Evolutionary conservation across 805 yeast genomes (phyloP), one percentile per base, ranked within the genome.

Genomic region (Saccharomycopsis sp.): DNA sequence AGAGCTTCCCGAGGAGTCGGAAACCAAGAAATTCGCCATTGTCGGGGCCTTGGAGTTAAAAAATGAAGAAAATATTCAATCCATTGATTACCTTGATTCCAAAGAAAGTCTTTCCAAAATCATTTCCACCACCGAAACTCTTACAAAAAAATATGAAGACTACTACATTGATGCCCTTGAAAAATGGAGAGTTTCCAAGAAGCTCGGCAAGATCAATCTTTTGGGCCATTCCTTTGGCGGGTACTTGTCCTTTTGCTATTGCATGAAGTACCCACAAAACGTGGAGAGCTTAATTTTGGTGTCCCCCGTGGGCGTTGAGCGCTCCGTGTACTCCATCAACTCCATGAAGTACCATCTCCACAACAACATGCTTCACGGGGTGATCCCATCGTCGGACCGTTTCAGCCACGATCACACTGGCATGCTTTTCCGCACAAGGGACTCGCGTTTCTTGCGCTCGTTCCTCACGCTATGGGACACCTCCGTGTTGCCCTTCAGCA

Each of bases 161-260:
- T 71, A 75, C 49, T 81, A 79, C 48, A 54, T 71, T 5, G 71
- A 68, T 7, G 71, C 78, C 2, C 56, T 84, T 5, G 89, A 83
- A 38, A 55, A 59, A 5, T 83, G 94, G 92, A 62, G 92, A 50
- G 44, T 42, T 5, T 59, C 52, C 6, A 61, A 69, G 16, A 64
- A 65, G 0, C 55, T 83, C 8, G 68, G 64, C 1, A 67, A 71
- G 46, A 68, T 84, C 30, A 80, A 73, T 51, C 53, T 84, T 10
- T 60, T 83, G 16, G 89, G 86, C 0, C 94, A 84, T 57, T 82
- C 94, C 0, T 75, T 74, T 48, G 94, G 94, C 23, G 92, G 86
- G 0, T 78, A 80, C 51, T 62, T 85, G 61, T 71, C 84, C 0
- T 71, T 73, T 36, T 71, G 77, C 5, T 83, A 80, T 55, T 67